Percentiles rank a stretch among this genome's conserved stretches.
These are phyloP conservation scores for Colletotrichum destructivum DNA, from an alignment of 2,329 filamentous ascomycete species.

Conservation along the genomic window DNA sequence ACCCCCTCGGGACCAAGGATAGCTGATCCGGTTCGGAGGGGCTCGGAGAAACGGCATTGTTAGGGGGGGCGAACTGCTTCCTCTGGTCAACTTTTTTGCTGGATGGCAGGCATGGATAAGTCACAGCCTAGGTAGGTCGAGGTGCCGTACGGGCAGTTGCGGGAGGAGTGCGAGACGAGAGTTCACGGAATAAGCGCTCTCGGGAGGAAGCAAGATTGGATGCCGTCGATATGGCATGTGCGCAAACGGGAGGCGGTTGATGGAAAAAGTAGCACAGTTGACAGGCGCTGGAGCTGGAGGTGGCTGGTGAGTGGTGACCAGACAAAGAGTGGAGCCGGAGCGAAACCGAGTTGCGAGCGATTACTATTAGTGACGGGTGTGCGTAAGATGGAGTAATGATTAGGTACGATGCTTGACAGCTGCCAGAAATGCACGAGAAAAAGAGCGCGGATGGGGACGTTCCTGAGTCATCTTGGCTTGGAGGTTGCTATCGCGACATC, in stretches of 20 bases:
- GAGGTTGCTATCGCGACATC: slow-evolving; percentile 33
- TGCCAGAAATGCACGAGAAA: slow-evolving; percentile 19
- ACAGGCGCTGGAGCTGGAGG: neutral
- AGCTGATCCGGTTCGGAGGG: slow-evolving; percentile 13
- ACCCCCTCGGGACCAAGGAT: slow-evolving; percentile 27
- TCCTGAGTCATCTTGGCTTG: slow-evolving; percentile 28
- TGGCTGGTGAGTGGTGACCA: slow-evolving; percentile 4
- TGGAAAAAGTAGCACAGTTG: neutral
- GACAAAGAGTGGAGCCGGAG: slow-evolving; percentile 1
- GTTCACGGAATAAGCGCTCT: slow-evolving; percentile 15
- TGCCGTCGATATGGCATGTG: slow-evolving; percentile 19
- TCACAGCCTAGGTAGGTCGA: slow-evolving; percentile 5
- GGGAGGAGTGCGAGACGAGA: neutral
- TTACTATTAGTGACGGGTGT: slow-evolving; percentile 24
- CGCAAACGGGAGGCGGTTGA: neutral
- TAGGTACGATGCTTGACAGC: slow-evolving; percentile 21
- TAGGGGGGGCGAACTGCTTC: neutral
- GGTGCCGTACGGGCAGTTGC: neutral
- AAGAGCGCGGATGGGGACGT: slow-evolving; percentile 32
- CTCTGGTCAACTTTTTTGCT: slow-evolving; percentile 1
- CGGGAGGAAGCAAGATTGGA: slow-evolving; percentile 6
- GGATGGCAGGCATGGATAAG: neutral
- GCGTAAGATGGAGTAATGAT: slow-evolving; percentile 32
- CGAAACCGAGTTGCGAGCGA: slow-evolving; percentile 3
- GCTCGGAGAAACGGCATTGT: slow-evolving; percentile 27